phyloP scores from a whole-genome alignment of 139 green algal genomes.

The Haematococcus sp. region DNA sequence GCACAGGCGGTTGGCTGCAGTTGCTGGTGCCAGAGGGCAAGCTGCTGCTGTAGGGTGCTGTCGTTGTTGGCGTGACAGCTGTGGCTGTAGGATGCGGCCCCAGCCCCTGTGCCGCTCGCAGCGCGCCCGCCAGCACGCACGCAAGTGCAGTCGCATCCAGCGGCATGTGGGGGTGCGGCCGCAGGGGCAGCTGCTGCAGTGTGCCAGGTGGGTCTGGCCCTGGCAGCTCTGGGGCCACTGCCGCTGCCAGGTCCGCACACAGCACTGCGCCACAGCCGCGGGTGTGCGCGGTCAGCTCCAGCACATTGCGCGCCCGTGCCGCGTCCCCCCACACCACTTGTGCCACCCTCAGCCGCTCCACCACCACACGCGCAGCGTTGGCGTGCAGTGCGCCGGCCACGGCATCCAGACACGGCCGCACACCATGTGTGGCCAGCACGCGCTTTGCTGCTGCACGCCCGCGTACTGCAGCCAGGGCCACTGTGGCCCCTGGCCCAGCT shows the following conservation, averaged over 20 bases:
- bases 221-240: background rate
- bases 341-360: background rate
- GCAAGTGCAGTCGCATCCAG: too few species aligned
- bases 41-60: background rate
- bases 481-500: background rate
- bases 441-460: background rate
- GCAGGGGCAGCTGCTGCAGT: too few species aligned
- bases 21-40: background rate
- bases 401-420: background rate
- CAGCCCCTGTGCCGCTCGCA: too few species aligned
- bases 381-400: background rate
- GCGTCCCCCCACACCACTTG: background rate
- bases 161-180: too few species aligned
- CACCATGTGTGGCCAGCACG: slow-evolving; percentile 1
- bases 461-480: background rate
- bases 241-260: slow-evolving; percentile 3
- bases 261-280: background rate
- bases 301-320: background rate
- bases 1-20: background rate
- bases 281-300: background rate
- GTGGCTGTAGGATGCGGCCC: too few species aligned
- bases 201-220: background rate
- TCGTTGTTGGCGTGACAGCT: too few species aligned
- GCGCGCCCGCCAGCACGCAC: too few species aligned
- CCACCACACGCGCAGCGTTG: background rate